A percentile compares a stretch with the other conserved stretches of the same genome.
Evolutionary conservation across 2,329 filamentous ascomycete species (phyloP).

Genomic region (Byssothecium circinans): DNA sequence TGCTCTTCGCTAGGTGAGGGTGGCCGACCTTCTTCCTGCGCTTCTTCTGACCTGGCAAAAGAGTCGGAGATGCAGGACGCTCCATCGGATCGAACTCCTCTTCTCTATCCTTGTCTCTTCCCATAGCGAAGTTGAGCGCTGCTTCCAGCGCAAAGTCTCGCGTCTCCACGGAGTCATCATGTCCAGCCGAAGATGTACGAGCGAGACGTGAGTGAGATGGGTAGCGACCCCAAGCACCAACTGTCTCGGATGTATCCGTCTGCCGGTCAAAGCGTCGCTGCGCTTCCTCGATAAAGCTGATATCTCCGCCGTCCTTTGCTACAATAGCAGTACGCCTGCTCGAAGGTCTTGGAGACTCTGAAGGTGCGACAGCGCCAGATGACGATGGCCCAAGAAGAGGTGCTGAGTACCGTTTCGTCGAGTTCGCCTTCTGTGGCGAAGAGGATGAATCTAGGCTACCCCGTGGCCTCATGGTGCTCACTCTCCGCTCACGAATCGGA

Average conservation of each 20-base stretch:
- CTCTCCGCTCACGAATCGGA: slow-evolving; percentile 38
- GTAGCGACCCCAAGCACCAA: slow-evolving; percentile 51
- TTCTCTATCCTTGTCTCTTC: slow-evolving; percentile 13
- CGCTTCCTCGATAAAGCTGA: slow-evolving; percentile 12
- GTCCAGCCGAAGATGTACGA: slow-evolving; percentile 45
- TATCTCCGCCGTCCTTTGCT: slow-evolving; percentile 8
- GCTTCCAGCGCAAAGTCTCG: slow-evolving; percentile 49
- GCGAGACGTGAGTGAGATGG: slow-evolving; percentile 50
- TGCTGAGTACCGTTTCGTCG: slow-evolving; percentile 14
- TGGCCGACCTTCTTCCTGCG: slow-evolving; percentile 63
- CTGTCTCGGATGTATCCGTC: slow-evolving; percentile 24
- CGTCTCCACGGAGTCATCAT: slow-evolving; percentile 41
- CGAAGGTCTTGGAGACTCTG: background rate
- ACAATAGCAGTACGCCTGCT: slow-evolving; percentile 25
- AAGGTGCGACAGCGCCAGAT: background rate
- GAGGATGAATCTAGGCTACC: background rate
- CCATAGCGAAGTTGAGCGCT: slow-evolving; percentile 27
- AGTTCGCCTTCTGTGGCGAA: background rate
- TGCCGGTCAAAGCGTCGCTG: slow-evolving; percentile 29
- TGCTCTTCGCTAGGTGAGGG: slow-evolving; percentile 65
- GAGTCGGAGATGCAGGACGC: slow-evolving; percentile 20
- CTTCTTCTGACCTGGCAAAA: slow-evolving; percentile 31
- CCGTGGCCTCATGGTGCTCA: slow-evolving; percentile 16
- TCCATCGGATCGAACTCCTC: slow-evolving; percentile 31
- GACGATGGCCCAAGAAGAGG: slow-evolving; percentile 6